A percentile compares a stretch with the other conserved stretches of the same genome.
These are phyloP conservation scores for Colletotrichum melonis DNA, from an alignment of 2,329 filamentous ascomycete genomes.

Conservation along the genomic window DNA sequence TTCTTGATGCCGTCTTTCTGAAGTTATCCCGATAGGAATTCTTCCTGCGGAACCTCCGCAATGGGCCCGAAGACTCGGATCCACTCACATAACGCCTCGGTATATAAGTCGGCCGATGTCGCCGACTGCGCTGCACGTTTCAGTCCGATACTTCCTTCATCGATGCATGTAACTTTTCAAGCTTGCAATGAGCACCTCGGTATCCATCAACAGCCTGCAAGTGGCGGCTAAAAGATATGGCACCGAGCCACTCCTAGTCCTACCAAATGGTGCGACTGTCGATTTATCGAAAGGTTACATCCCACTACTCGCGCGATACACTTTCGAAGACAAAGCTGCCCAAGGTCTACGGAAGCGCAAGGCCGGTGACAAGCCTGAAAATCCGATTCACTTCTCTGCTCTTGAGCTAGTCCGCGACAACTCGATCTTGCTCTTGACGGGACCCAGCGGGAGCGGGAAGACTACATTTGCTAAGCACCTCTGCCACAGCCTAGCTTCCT, in stretches of 20 bases:
- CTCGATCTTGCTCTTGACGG: background rate
- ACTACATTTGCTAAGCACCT: conserved; percentile 19
- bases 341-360: conserved; percentile 13
- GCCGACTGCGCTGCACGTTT: no score
- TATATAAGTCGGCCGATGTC: background rate
- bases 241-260: background rate
- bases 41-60: background rate
- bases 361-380: background rate
- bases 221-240: background rate
- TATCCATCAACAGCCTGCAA: background rate
- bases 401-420: conserved; percentile 13
- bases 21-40: background rate
- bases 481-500: background rate
- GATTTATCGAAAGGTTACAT: conserved; percentile 11
- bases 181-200: background rate
- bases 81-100: background rate
- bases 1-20: background rate
- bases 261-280: background rate
- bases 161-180: background rate
- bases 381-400: background rate
- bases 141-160: background rate
- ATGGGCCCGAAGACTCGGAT: background rate
- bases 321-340: conserved; percentile 18
- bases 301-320: background rate
- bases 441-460: conserved; percentile 5